A percentile compares a stretch with the other conserved stretches of the same genome.
These are phyloP conservation scores for Excoecaria cochinchinensis DNA, from an alignment of 345 rosid genomes.

Conservation along the genomic window DNA sequence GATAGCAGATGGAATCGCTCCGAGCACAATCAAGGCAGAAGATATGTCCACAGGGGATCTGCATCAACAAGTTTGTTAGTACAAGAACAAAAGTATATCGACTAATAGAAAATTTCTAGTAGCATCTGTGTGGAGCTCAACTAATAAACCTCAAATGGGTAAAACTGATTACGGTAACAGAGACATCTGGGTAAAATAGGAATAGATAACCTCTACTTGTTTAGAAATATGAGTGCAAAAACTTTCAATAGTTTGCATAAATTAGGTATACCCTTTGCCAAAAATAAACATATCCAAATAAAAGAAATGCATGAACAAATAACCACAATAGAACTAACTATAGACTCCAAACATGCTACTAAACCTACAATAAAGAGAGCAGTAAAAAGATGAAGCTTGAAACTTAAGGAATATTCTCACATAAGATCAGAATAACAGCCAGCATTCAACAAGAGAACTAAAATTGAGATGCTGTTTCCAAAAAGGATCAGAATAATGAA, in stretches of 20 bases:
- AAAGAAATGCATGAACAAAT: neutral
- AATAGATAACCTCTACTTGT: neutral
- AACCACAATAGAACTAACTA: neutral
- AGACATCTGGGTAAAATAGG: neutral
- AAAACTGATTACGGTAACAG: neutral
- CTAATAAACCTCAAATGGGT: neutral
- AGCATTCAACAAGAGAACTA: neutral
- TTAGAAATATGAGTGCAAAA: neutral
- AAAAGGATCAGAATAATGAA: neutral
- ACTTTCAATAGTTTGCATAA: neutral
- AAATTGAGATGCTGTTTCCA: neutral
- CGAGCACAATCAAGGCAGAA: constrained; percentile 94
- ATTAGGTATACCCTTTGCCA: neutral
- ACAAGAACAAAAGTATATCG: neutral
- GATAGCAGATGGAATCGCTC: constrained; percentile 91
- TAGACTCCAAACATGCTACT: neutral
- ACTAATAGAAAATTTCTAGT: constrained; percentile 6
- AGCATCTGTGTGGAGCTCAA: neutral
- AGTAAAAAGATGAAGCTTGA: neutral
- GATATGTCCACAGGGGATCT: constrained; percentile 96
- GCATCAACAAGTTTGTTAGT: constrained; percentile 29
- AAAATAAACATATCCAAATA: neutral
- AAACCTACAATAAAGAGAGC: neutral
- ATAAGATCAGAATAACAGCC: neutral
- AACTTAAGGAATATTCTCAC: neutral